Evolutionary conservation across 768 basidiomycete genomes (phyloP).

Genomic region (Cytidiella melzeri): DNA sequence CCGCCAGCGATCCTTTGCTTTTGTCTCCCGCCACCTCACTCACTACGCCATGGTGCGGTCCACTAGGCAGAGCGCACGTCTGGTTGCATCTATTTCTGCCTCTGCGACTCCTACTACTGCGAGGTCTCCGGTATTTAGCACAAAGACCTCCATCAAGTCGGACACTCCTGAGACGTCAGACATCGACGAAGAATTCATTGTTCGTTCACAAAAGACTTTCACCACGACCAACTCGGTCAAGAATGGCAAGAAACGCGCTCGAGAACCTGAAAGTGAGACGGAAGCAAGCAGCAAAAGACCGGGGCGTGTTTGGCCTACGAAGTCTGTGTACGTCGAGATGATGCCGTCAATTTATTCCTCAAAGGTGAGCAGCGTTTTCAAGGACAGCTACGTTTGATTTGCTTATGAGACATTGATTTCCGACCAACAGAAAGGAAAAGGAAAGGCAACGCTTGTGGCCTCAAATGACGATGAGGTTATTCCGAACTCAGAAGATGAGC

Average conservation of each 20-base stretch:
- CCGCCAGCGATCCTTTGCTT: no score
- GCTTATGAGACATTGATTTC: no score
- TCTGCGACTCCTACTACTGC: slow-evolving; percentile 34
- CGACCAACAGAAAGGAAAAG: no score
- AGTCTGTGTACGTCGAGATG: slow-evolving; percentile 8
- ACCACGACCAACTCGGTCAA: neutral
- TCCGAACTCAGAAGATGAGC: slow-evolving; percentile 30
- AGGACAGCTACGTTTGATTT: neutral
- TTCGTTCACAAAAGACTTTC: neutral
- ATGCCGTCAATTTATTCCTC: slow-evolving; percentile 21
- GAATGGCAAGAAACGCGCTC: slow-evolving; percentile 4
- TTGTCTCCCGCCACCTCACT: neutral
- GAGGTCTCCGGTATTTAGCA: slow-evolving; percentile 48
- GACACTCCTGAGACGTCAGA: slow-evolving; percentile 50
- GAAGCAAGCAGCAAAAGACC: neutral
- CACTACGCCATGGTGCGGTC: slow-evolving; percentile 12
- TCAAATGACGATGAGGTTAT: slow-evolving; percentile 24
- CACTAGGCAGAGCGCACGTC: slow-evolving; percentile 16
- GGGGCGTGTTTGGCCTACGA: slow-evolving; percentile 35
- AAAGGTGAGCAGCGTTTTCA: neutral
- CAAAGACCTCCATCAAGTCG: slow-evolving; percentile 36
- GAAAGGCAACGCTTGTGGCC: slow-evolving; percentile 14
- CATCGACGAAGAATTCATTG: slow-evolving; percentile 14
- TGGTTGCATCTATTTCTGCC: slow-evolving; percentile 28
- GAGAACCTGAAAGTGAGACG: slow-evolving; percentile 11